Percentiles rank a stretch among this genome's conserved stretches.
Evolutionary conservation across 2,329 filamentous ascomycete genomes (phyloP).

Genomic region (Phyllosticta paracitricarpa): DNA sequence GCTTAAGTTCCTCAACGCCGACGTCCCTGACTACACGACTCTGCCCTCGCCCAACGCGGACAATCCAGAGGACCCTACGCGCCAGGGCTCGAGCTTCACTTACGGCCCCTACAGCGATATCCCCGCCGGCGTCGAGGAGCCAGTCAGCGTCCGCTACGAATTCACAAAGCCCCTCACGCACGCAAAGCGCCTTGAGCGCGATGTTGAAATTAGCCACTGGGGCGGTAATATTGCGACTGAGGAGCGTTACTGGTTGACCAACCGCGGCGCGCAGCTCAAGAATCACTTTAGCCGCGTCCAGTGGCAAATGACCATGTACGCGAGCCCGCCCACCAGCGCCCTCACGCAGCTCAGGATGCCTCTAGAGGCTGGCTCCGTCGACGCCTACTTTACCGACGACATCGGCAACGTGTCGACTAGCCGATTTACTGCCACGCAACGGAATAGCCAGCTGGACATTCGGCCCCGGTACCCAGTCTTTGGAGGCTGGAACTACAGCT

Average conservation of each 20-base stretch:
- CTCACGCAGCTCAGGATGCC: conserved; percentile 75
- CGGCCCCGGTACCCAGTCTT: conserved; percentile 95
- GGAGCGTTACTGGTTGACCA: conserved; percentile 80
- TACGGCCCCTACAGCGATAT: conserved; percentile 84
- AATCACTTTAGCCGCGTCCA: conserved; percentile 41
- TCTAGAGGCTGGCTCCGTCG: conserved; percentile 65
- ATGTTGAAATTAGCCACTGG: conserved; percentile 96
- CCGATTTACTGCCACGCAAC: conserved; percentile 65
- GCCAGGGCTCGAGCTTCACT: conserved; percentile 73
- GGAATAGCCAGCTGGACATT: conserved; percentile 76
- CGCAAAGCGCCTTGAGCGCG: conserved; percentile 69
- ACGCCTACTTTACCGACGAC: conserved; percentile 90
- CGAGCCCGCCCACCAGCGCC: conserved; percentile 66
- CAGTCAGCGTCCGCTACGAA: conserved; percentile 78
- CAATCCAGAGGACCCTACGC: conserved; percentile 60
- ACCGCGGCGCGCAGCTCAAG: conserved; percentile 66
- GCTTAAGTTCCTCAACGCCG: conserved; percentile 70
- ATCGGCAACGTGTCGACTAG: conserved; percentile 97
- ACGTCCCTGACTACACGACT: conserved; percentile 77
- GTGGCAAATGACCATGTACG: conserved; percentile 48
- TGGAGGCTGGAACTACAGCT: conserved; percentile 96
- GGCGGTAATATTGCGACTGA: conserved; percentile 93
- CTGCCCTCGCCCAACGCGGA: conserved; percentile 50
- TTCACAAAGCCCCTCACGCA: conserved; percentile 88
- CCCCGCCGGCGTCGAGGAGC: conserved; percentile 63